A percentile compares a stretch with the other conserved stretches of the same genome.
phyloP scores from a whole-genome alignment of 2,329 filamentous ascomycete genomes.

The Thielaviopsis cerberus region DNA sequence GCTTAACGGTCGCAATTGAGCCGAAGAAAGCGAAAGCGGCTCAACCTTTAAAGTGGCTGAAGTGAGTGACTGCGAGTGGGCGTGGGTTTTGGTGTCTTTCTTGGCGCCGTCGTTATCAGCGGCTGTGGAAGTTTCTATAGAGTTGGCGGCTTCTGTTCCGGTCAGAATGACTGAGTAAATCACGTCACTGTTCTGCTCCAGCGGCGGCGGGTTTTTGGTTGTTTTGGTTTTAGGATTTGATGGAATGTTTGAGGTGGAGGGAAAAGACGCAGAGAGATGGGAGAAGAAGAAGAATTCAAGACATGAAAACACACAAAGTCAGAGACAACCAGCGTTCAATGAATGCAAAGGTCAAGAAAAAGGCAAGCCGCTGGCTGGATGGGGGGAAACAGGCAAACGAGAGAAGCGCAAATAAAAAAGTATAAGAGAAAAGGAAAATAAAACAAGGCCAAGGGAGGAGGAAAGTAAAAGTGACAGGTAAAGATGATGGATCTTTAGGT shows the following conservation, averaged over 20 bases:
- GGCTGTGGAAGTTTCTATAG: neutral
- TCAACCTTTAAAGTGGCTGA: neutral
- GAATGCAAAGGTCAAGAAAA: too few species aligned
- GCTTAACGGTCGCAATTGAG: neutral
- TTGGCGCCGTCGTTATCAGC: neutral
- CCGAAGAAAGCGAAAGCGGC: neutral
- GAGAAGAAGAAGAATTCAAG: neutral
- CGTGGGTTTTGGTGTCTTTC: neutral
- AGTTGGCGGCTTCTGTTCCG: neutral
- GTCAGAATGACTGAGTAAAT: neutral
- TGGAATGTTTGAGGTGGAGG: neutral
- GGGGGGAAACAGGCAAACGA: neutral
- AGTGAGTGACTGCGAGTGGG: neutral
- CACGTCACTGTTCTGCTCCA: neutral
- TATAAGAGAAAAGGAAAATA: neutral
- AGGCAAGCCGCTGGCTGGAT: neutral
- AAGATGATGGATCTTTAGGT: too few species aligned
- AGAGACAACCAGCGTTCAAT: neutral
- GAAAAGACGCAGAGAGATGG: neutral
- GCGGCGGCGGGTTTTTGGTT: slow-evolving; percentile 7
- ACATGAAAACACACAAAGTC: neutral
- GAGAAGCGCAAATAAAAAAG: neutral
- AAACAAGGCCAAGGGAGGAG: neutral
- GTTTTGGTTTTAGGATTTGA: slow-evolving; percentile 5
- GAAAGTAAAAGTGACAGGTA: neutral